phyloP scores from a whole-genome alignment of 805 yeast genomes.

The Lipomyces kockii region DNA sequence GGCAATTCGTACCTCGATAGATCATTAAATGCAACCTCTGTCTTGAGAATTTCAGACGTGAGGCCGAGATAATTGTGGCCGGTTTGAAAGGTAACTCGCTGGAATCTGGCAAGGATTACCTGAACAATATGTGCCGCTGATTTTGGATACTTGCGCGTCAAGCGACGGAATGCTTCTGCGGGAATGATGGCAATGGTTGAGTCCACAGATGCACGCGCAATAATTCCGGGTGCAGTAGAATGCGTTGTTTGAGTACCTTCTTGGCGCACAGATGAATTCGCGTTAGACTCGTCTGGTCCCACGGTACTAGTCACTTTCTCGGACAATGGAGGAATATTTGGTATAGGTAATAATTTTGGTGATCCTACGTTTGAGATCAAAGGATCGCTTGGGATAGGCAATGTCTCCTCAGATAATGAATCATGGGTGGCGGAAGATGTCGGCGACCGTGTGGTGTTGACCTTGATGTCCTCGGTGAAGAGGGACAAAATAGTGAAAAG shows the following conservation, averaged over 20 bases:
- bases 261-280: background rate
- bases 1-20: slow-evolving; percentile 60
- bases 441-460: slow-evolving; percentile 16
- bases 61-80: slow-evolving; percentile 85
- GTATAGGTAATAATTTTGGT: slow-evolving; percentile 15
- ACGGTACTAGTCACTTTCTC: slow-evolving; percentile 11
- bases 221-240: slow-evolving; percentile 46
- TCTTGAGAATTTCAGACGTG: slow-evolving; percentile 76
- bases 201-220: slow-evolving; percentile 73
- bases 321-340: slow-evolving; percentile 25
- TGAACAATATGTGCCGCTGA: slow-evolving; percentile 94
- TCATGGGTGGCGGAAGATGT: slow-evolving; percentile 11
- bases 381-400: slow-evolving; percentile 17
- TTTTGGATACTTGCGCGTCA: slow-evolving; percentile 77
- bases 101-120: slow-evolving; percentile 82
- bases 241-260: background rate
- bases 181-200: slow-evolving; percentile 95
- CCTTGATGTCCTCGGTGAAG: slow-evolving; percentile 56
- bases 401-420: slow-evolving; percentile 12
- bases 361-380: background rate
- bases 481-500: slow-evolving; percentile 77
- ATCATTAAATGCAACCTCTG: slow-evolving; percentile 66
- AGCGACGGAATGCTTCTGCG: slow-evolving; percentile 72
- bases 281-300: background rate
- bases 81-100: slow-evolving; percentile 89